Evolutionary conservation across 306 rosid genomes (phyloP).

Genomic region (Fragaria iinumae): DNA sequence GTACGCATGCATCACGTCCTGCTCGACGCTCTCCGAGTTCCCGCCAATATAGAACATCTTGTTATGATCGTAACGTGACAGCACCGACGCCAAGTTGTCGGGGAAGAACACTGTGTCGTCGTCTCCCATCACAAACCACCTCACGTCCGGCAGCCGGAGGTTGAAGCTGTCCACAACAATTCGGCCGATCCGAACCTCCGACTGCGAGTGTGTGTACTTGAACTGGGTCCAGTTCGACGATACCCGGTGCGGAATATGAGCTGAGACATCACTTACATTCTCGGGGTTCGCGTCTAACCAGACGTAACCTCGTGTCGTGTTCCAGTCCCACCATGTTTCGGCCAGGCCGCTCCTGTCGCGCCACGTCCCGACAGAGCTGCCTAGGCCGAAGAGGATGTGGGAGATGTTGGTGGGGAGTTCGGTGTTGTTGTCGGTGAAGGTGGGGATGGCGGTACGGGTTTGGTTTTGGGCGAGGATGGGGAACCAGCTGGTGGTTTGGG

Average conservation of each 20-base stretch:
- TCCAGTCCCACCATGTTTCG: slow-evolving; percentile 70
- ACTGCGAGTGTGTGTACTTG: slow-evolving; percentile 47
- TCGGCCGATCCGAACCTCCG: slow-evolving; percentile 84
- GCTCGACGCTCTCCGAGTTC: slow-evolving; percentile 93
- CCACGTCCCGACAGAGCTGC: slow-evolving; percentile 69
- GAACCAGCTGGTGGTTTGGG: slow-evolving; percentile 37
- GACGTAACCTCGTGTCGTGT: slow-evolving; percentile 59
- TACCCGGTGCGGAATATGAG: slow-evolving; percentile 47
- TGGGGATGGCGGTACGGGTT: slow-evolving; percentile 11
- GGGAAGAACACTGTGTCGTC: slow-evolving; percentile 87
- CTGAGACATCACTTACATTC: background rate
- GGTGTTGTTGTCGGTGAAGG: background rate
- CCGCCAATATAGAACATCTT: slow-evolving; percentile 79
- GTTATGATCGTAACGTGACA: slow-evolving; percentile 66
- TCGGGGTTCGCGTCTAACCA: slow-evolving; percentile 68
- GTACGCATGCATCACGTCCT: slow-evolving; percentile 67
- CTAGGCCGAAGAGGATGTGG: slow-evolving; percentile 81
- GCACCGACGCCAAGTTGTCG: slow-evolving; percentile 66
- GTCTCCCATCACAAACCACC: slow-evolving; percentile 99
- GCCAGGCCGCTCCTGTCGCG: slow-evolving; percentile 48
- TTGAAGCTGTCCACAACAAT: slow-evolving; percentile 67
- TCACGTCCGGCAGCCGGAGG: slow-evolving; percentile 60
- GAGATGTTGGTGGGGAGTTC: slow-evolving; percentile 60
- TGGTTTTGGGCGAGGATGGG: slow-evolving; percentile 36
- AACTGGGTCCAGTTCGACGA: slow-evolving; percentile 55